These are phyloP conservation scores for Cajanus cajan DNA, from an alignment of 306 rosid genomes.

Conservation along the genomic window DNA sequence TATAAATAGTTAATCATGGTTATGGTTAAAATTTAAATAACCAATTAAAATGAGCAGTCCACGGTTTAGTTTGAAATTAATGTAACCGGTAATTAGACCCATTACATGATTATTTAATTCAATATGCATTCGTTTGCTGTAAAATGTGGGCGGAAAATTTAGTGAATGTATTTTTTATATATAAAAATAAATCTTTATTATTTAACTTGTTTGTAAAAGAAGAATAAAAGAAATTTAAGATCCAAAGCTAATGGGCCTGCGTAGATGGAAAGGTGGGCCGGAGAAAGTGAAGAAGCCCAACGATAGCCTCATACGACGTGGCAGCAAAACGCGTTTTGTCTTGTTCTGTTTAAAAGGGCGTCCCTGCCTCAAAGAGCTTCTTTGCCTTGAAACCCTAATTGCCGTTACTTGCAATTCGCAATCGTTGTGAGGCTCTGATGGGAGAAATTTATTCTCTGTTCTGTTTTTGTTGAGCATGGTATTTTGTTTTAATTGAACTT, in stretches of 20 bases:
- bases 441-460: background rate
- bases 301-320: background rate
- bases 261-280: background rate
- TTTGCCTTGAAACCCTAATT: conserved; percentile 1
- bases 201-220: background rate
- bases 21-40: too few species aligned
- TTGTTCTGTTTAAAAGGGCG: background rate
- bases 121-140: background rate
- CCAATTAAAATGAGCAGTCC: too few species aligned
- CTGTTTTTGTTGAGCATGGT: background rate
- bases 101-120: background rate
- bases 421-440: background rate
- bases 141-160: background rate
- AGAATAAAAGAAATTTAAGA: background rate
- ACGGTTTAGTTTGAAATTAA: too few species aligned
- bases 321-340: background rate
- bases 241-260: background rate
- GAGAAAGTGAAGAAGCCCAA: background rate
- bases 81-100: background rate
- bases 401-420: background rate
- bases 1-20: too few species aligned
- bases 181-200: background rate
- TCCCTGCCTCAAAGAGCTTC: background rate
- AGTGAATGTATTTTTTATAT: too few species aligned
- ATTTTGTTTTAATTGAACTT: background rate